phyloP scores from a whole-genome alignment of 306 rosid genomes.

The Begonia fuchsioides region DNA sequence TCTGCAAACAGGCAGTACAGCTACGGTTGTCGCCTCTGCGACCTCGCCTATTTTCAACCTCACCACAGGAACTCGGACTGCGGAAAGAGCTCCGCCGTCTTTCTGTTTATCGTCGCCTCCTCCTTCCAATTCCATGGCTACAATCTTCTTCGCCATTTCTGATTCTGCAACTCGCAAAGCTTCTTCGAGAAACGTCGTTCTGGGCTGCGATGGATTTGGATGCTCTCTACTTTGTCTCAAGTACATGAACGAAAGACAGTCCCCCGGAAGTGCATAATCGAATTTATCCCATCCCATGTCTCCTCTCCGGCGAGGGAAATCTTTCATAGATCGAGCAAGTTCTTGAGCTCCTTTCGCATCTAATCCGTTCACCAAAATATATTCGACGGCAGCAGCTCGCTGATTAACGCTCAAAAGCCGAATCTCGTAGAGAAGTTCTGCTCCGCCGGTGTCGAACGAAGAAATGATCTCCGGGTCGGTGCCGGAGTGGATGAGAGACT shows the following conservation, averaged over 20 bases:
- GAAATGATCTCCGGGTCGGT: constrained; percentile 29
- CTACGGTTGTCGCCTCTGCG: constrained; percentile 54
- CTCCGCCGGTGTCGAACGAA: constrained; percentile 46
- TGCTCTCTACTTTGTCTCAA: constrained; percentile 55
- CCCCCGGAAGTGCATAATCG: constrained; percentile 47
- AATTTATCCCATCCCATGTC: constrained; percentile 63
- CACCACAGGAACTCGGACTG: constrained; percentile 56
- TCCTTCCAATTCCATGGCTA: constrained; percentile 25
- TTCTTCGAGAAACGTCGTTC: constrained; percentile 31
- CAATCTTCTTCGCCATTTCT: constrained; percentile 30
- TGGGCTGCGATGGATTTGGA: constrained; percentile 23
- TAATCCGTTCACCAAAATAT: constrained; percentile 18
- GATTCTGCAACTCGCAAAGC: constrained; percentile 34
- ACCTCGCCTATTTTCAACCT: constrained; percentile 75
- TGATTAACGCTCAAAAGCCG: constrained; percentile 45
- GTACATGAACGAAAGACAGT: constrained; percentile 58
- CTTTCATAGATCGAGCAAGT: constrained; percentile 68
- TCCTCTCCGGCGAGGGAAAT: constrained; percentile 47
- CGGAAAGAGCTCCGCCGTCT: neutral
- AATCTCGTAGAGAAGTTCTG: constrained; percentile 54
- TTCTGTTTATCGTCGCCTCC: neutral
- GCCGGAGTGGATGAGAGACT: constrained; percentile 36
- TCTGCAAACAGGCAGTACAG: constrained; percentile 53
- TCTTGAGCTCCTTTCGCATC: constrained; percentile 47
- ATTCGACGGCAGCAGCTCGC: constrained; percentile 47